Base-by-base conservation (phyloP, 2,329 filamentous ascomycete genomes). In the Botrytis elliptica region DNA sequence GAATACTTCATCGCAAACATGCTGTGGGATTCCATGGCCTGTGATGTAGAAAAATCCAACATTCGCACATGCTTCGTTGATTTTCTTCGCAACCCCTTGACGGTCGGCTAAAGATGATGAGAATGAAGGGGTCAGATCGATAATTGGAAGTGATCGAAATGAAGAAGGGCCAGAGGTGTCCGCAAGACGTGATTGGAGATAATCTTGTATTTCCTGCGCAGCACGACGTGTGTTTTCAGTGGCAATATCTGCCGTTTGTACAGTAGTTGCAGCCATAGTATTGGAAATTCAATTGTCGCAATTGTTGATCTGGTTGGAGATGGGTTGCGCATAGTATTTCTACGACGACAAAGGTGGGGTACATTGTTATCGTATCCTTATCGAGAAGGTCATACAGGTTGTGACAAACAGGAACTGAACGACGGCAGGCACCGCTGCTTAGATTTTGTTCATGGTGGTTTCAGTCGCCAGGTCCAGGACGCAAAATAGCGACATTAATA, bases 1-100 rank as follows among this genome's bases (percentile, higher is more conserved):
- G 73, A 88, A 82, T 3, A 84, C 82, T 3, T 78, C 78, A 16
- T 82, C 75, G 75, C 85, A 86, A 25, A 85, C 78, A 7, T 77
- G 73, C 8, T 81, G 74, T 1, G 84, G 79, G 6, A 89, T 82
- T 5, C 83, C 81, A 77, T 88, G 86, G 12, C 84, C 84, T 12
- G 82, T 82, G 68, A 89, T 79, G 69, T 79, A 80, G 76, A 81
- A 81, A 74, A 81, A 81, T 1, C 80, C 80, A 3, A 78, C 75
- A 7, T 74, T 78, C 5, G 76, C 80, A 46, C 79, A 80, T 14
- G 80, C 80, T 59, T 77, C 75, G 44, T 79, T 71, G 52, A 81
- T 80, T 42, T 80, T 57, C 16, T 72, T 49, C 0, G 79, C 80
- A 1, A 80, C 78, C 1, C 70, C 71, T 74, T 80, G 77, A 7